These are phyloP conservation scores for Daldinia childiae DNA, from an alignment of 495 filamentous ascomycete species.

Conservation along the genomic window DNA sequence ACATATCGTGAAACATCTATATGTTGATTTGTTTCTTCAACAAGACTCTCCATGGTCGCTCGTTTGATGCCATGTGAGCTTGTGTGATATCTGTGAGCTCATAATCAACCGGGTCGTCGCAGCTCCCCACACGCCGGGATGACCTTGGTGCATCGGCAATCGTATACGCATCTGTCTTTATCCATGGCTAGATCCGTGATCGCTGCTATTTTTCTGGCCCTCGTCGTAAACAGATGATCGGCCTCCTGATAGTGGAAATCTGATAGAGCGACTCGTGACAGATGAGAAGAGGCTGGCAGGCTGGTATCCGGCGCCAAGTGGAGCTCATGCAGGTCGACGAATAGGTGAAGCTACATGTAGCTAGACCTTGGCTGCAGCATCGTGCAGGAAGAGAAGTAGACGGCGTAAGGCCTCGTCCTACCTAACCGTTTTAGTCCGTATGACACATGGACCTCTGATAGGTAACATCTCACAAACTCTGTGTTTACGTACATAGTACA, in stretches of 20 bases:
- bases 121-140: conserved; percentile 40
- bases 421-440: conserved; percentile 44
- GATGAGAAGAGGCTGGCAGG: conserved; percentile 22
- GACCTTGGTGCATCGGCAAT: conserved; percentile 38
- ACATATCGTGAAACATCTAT: conserved; percentile 44
- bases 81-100: conserved; percentile 44
- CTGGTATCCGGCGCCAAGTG: conserved; percentile 40
- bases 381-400: conserved; percentile 44
- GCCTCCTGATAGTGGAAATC: conserved; percentile 40
- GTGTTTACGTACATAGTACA: conserved; percentile 26
- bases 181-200: conserved; percentile 45
- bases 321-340: conserved; percentile 47
- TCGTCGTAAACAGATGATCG: conserved; percentile 37
- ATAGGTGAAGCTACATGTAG: conserved; percentile 43
- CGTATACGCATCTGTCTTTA: conserved; percentile 40
- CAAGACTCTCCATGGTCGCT: conserved; percentile 33
- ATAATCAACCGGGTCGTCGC: conserved; percentile 34
- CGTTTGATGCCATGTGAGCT: conserved; percentile 39
- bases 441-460: conserved; percentile 32
- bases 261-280: conserved; percentile 41
- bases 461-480: conserved; percentile 44
- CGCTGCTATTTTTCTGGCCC: conserved; percentile 21
- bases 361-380: conserved; percentile 46
- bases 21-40: conserved; percentile 39
- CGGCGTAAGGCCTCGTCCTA: conserved; percentile 44